phyloP scores from a whole-genome alignment of 2,329 filamentous ascomycete species.

The Ophiostoma tasmaniense region DNA sequence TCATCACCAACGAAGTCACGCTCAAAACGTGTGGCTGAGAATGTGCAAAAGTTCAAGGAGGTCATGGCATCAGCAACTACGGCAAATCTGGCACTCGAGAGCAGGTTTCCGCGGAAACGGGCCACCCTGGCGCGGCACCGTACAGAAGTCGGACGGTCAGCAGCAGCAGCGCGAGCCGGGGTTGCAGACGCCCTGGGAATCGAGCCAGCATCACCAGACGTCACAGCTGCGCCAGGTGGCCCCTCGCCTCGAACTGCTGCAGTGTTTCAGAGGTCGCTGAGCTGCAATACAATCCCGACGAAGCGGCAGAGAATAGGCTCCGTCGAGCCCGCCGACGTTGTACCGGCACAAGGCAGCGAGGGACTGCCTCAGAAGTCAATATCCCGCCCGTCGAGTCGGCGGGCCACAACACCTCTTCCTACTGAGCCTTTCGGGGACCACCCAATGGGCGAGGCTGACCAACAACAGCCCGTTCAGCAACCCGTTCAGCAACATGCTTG shows the following conservation, averaged over 20 bases:
- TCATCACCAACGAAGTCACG: conserved; percentile 54
- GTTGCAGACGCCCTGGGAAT: background rate
- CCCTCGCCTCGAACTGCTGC: conserved; percentile 14
- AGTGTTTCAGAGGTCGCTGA: conserved; percentile 53
- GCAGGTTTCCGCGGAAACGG: conserved; percentile 24
- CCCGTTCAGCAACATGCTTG: background rate
- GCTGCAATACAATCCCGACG: conserved; percentile 57
- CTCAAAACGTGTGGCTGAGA: conserved; percentile 39
- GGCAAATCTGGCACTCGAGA: conserved; percentile 8
- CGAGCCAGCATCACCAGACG: background rate
- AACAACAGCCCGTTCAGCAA: background rate
- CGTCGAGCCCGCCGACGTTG: background rate
- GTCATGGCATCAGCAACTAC: conserved; percentile 59
- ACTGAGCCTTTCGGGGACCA: background rate
- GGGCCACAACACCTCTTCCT: background rate
- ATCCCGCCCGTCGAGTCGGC: background rate
- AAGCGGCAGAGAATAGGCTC: conserved; percentile 31
- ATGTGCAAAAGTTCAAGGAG: conserved; percentile 50
- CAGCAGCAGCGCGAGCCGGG: background rate
- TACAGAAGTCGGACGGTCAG: conserved; percentile 9
- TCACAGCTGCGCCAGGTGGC: conserved; percentile 26
- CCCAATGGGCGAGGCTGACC: too few relatives aligned
- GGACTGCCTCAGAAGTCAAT: background rate
- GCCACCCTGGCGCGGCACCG: conserved; percentile 27
- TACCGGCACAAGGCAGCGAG: background rate